Evolutionary conservation across 2,329 filamentous ascomycete genomes (phyloP).

Genomic region (Zymoseptoria brevis): DNA sequence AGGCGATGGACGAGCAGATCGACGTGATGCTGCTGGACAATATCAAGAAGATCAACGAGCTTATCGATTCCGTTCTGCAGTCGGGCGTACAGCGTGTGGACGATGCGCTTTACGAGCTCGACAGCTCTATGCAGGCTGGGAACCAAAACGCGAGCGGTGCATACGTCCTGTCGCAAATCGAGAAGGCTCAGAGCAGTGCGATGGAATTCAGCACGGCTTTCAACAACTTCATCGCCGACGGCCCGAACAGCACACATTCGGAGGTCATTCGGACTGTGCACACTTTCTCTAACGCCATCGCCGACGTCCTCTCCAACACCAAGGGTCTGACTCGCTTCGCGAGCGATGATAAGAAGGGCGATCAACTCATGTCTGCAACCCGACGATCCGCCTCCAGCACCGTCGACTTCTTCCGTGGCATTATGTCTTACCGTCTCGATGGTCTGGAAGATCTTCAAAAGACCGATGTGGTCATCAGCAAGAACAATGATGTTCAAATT

Average conservation of each 20-base stretch:
- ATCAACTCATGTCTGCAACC: constrained; percentile 73
- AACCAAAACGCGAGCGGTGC: constrained; percentile 96
- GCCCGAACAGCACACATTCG: constrained; percentile 75
- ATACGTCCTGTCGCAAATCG: constrained; percentile 92
- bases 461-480: constrained; percentile 95
- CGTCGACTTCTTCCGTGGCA: constrained; percentile 87
- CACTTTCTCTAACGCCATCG: constrained; percentile 79
- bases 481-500: constrained; percentile 92
- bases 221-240: constrained; percentile 97
- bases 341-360: constrained; percentile 89
- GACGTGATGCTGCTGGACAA: constrained; percentile 81
- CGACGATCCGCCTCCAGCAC: constrained; percentile 78
- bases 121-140: constrained; percentile 95
- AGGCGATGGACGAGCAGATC: constrained; percentile 80
- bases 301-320: constrained; percentile 91
- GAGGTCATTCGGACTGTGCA: constrained; percentile 92
- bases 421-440: constrained; percentile 89
- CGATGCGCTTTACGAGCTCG: constrained; percentile 91
- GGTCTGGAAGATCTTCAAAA: constrained; percentile 85
- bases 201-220: constrained; percentile 98
- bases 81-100: constrained; percentile 89
- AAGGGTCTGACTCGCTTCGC: constrained; percentile 91
- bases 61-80: constrained; percentile 93
- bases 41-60: constrained; percentile 88
- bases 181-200: constrained; percentile 87